Evolutionary conservation across 2,329 filamentous ascomycete genomes (phyloP).

Genomic region (Verticillium klebahnii): DNA sequence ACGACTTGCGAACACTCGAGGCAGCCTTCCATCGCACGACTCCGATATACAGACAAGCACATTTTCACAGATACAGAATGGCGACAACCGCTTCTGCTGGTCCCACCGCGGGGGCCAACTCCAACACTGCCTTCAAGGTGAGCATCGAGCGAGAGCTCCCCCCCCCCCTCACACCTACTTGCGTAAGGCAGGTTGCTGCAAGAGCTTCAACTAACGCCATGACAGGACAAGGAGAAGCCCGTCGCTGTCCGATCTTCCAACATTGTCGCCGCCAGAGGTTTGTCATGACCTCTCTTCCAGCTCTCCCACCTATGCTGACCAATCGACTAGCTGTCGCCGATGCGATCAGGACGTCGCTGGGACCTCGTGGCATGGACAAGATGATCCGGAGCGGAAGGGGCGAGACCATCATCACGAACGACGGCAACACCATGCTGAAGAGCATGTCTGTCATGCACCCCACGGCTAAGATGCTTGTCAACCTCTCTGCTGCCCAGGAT

Average conservation of each 20-base stretch:
- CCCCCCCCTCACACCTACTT: not conserved
- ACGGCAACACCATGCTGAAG: constrained; percentile 98
- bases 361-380: constrained; percentile 97
- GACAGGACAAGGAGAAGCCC: constrained; percentile 91
- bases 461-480: constrained; percentile 98
- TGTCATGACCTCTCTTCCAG: constrained; percentile 12
- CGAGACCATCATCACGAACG: constrained; percentile 98
- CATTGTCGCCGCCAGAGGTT: constrained; percentile 94
- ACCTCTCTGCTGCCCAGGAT: constrained; percentile 94
- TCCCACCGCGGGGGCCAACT: constrained; percentile 28
- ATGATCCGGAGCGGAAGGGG: constrained; percentile 98
- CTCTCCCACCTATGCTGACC: constrained; percentile 14
- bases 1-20: not conserved
- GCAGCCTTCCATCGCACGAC: not conserved
- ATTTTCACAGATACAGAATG: constrained; percentile 23
- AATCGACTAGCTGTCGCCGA: constrained; percentile 75
- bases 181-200: constrained; percentile 12
- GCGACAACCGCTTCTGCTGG: constrained; percentile 38
- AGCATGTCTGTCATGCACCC: constrained; percentile 99
- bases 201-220: constrained; percentile 30
- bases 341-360: constrained; percentile 93
- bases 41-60: not conserved
- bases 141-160: constrained; percentile 21
- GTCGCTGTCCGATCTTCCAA: constrained; percentile 94
- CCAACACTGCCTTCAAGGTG: constrained; percentile 56